Percentiles rank a stretch among this genome's conserved stretches.
These are phyloP conservation scores for Aspergillus panamensis DNA, from an alignment of 495 filamentous ascomycete genomes.

Conservation along the genomic window DNA sequence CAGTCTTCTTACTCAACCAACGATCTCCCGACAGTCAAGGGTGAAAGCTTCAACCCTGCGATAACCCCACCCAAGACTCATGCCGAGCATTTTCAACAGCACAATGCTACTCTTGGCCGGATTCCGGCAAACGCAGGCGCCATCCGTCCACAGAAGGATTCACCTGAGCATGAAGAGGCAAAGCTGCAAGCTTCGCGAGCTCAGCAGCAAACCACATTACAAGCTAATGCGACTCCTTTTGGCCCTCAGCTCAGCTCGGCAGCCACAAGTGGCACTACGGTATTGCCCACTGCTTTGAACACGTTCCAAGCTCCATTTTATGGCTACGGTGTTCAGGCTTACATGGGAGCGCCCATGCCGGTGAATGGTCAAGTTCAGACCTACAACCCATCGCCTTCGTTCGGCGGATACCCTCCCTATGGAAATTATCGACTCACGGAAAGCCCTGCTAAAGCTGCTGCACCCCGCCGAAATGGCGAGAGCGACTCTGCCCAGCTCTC, in stretches of 20 bases:
- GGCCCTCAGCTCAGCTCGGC: conserved; percentile 39
- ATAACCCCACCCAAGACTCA: conserved; percentile 58
- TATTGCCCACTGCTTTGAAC: conserved; percentile 20
- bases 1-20: conserved; percentile 87
- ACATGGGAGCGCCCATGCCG: conserved; percentile 27
- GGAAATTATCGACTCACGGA: conserved; percentile 37
- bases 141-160: conserved; percentile 65
- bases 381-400: conserved; percentile 27
- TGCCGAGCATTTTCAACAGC: conserved; percentile 77
- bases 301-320: conserved; percentile 33
- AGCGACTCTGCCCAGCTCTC: conserved; percentile 39
- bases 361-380: conserved; percentile 29
- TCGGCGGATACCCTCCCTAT: conserved; percentile 29
- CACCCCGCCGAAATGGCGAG: conserved; percentile 33
- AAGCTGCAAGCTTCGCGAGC: conserved; percentile 42
- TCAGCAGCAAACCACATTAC: conserved; percentile 64
- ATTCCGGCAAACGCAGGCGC: conserved; percentile 61
- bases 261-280: conserved; percentile 21
- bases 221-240: conserved; percentile 73
- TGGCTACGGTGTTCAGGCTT: conserved; percentile 34
- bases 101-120: conserved; percentile 76
- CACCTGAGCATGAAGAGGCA: conserved; percentile 47
- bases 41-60: conserved; percentile 44
- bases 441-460: conserved; percentile 24
- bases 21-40: conserved; percentile 86